A percentile compares a stretch with the other conserved stretches of the same genome.
Conservation (phyloP, 768 basidiomycete species). For the Tricholoma saponaceum region DNA sequence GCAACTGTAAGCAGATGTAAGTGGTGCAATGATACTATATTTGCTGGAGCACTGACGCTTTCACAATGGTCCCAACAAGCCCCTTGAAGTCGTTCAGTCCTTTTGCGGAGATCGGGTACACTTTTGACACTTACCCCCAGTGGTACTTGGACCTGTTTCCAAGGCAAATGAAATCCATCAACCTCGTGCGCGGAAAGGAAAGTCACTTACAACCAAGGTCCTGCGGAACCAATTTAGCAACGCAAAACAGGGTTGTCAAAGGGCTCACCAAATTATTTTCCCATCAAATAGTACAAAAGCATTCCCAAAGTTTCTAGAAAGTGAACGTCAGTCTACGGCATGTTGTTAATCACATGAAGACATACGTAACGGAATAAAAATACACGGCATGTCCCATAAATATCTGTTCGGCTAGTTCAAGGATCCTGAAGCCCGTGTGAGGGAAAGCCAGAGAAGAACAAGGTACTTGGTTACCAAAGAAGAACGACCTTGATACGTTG, state of each 20-base stretch:
- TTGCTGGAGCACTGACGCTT: slow-evolving; percentile 30
- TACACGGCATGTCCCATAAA: slow-evolving; percentile 52
- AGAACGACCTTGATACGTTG: slow-evolving; percentile 21
- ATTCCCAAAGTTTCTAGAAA: slow-evolving; percentile 33
- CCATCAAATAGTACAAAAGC: slow-evolving; percentile 21
- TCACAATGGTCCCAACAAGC: slow-evolving; percentile 47
- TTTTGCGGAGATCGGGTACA: neutral
- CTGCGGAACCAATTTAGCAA: slow-evolving; percentile 7
- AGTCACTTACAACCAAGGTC: slow-evolving; percentile 35
- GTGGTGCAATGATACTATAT: neutral
- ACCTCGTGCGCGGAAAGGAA: neutral
- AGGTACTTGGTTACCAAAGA: slow-evolving; percentile 22
- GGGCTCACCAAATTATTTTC: slow-evolving; percentile 32
- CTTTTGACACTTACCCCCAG: slow-evolving; percentile 1
- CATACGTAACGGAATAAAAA: slow-evolving; percentile 51
- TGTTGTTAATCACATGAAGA: neutral
- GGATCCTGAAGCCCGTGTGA: slow-evolving; percentile 24
- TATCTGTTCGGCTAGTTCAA: slow-evolving; percentile 45
- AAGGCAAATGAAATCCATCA: neutral
- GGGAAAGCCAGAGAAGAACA: neutral
- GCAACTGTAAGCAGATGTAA: neutral
- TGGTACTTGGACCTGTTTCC: slow-evolving; percentile 6
- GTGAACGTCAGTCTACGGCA: neutral
- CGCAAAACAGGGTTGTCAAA: neutral
- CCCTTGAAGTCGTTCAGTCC: slow-evolving; percentile 22